Evolutionary conservation across 371 early-diverging fungal genomes (phyloP), one percentile per base, ranked within the genome.

Genomic region (Actinomortierella ambigua): DNA sequence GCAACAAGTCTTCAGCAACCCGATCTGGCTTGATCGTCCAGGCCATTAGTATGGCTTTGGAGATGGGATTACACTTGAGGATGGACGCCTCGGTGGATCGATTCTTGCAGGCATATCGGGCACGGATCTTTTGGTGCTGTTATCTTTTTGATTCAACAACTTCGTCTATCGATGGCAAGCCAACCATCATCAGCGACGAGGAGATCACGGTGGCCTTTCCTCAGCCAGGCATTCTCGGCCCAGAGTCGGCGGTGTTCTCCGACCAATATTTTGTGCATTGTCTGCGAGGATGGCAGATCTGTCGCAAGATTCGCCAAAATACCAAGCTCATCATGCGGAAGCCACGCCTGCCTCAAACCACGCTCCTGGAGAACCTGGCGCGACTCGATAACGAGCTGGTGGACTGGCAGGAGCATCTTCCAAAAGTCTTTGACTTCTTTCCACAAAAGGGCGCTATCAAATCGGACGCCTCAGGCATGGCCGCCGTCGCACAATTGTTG

Each of bases 21-120:
- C 63, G 73, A 6, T 73, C 73, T 14, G 73, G 57, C n/a, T 73
- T 66, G n/a, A 66, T 73, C 44, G 66, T 66, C 23, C 73, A 73
- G 20, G 73, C 73, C 15, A 63, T 73, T 13, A 73, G 67, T 0
- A 73, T 73, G 73, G 67, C 63, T 3, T 26, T 73, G 42, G 73
- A 73, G 26, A 73, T 73, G 73, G 67, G 73, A 22, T 27, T 73
- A 14, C 66, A 73, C 23, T 63, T 43, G 17, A 47, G 49, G n/a
- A 6, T 73, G 41, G 67, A 66, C 27, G 63, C 55, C 23, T 18
- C 8, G 9, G 57, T 63, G 7, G 50, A 63, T 40, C 49, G 15
- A 0, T 59, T 56, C 29, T 26, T 63, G 47, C 50, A 60, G 22
- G 57, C 73, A 2, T 73, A 73, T 41, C 59, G 73, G 18, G 51